phyloP scores from a whole-genome alignment of 2,329 filamentous ascomycete species.

The Purpureocillium lavendulum region DNA sequence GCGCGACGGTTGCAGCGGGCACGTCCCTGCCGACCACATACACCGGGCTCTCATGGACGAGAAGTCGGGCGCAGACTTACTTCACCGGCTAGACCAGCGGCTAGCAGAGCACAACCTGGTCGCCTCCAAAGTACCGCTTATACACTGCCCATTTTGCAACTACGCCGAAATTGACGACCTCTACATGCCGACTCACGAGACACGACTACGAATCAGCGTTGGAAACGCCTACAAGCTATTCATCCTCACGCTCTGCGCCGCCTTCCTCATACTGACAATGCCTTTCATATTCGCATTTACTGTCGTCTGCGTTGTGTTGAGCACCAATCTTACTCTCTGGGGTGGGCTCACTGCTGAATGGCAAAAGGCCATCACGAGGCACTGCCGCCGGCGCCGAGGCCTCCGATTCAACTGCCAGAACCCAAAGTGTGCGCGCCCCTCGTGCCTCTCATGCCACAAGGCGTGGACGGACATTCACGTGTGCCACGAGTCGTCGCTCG shows the following conservation, averaged over 20 bases:
- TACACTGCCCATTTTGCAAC: constrained; percentile 82
- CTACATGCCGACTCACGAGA: constrained; percentile 50
- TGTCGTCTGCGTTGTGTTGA: constrained; percentile 34
- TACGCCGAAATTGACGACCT: constrained; percentile 85
- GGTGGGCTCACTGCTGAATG: constrained; percentile 38
- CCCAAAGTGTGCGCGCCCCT: constrained; percentile 57
- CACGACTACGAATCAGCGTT: constrained; percentile 47
- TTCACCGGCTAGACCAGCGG: constrained; percentile 70
- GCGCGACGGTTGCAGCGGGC: constrained; percentile 62
- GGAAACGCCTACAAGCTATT: constrained; percentile 38
- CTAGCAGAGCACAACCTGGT: constrained; percentile 69
- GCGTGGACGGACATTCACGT: constrained; percentile 82
- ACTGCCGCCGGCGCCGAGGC: constrained; percentile 62
- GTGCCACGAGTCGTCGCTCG: constrained; percentile 76
- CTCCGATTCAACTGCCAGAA: constrained; percentile 71
- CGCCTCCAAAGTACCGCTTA: constrained; percentile 64
- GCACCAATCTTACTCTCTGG: constrained; percentile 32
- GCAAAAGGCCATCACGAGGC: constrained; percentile 52
- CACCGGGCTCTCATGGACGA: constrained; percentile 63
- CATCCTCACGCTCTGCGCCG: constrained; percentile 44
- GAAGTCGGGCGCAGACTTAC: constrained; percentile 60
- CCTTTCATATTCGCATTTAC: constrained; percentile 40
- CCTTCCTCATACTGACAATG: constrained; percentile 48
- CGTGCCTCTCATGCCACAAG: constrained; percentile 76
- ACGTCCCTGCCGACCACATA: constrained; percentile 61